phyloP scores from a whole-genome alignment of 2,329 filamentous ascomycete genomes.

The Phyllosticta citriasiana region DNA sequence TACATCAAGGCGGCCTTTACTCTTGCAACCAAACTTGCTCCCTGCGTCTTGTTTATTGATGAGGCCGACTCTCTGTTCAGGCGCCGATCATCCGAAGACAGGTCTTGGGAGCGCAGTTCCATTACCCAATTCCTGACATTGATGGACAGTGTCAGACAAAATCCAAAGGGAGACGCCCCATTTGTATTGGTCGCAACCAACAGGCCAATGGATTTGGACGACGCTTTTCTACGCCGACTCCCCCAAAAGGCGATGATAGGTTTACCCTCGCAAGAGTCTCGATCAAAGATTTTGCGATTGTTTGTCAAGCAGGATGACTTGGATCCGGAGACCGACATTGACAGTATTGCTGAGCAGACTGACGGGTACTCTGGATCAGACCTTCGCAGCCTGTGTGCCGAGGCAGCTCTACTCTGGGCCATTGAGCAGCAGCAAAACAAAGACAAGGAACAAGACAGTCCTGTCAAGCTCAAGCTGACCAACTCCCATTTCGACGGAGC shows the following conservation, averaged over 20 bases:
- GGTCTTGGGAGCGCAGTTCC: background rate
- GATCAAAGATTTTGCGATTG: background rate
- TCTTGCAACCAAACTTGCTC: slow-evolving; percentile 16
- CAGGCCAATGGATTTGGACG: slow-evolving; percentile 2
- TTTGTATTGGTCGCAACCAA: slow-evolving; percentile 2
- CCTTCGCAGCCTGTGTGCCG: background rate
- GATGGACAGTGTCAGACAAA: background rate
- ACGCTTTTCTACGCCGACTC: background rate
- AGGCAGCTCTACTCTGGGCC: background rate
- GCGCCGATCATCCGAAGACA: background rate
- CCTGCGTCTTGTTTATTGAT: slow-evolving; percentile 20
- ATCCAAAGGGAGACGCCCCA: background rate
- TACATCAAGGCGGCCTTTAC: slow-evolving; percentile 19
- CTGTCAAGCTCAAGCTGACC: background rate
- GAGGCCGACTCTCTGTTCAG: background rate
- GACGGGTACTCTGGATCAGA: background rate
- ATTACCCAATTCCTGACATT: slow-evolving; percentile 5
- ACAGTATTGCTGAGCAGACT: background rate
- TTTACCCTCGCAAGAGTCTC: background rate
- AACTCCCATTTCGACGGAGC: background rate
- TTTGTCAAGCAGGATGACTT: background rate
- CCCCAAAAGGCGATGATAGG: background rate
- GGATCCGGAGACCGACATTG: background rate
- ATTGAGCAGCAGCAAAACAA: background rate
- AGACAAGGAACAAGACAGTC: background rate